Percentiles rank a stretch among this genome's conserved stretches.
Conservation (phyloP, 352 stramenopile genomes). For the Pythium oligandrum region DNA sequence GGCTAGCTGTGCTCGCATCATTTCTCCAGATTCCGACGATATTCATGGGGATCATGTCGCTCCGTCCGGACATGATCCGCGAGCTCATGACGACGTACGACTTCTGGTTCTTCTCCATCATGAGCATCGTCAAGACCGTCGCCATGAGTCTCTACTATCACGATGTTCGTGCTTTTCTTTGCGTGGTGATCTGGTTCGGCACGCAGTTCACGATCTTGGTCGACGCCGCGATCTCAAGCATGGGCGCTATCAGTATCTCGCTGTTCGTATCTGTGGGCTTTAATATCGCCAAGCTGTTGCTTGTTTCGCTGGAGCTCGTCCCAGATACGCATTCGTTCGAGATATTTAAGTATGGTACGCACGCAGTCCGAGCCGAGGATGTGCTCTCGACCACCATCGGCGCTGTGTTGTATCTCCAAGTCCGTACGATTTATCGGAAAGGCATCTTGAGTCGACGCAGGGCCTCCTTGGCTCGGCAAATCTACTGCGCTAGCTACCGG, state of each 20-base stretch:
- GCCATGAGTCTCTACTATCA: constrained; percentile 8
- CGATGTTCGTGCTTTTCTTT: constrained; percentile 7
- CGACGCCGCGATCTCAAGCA: constrained; percentile 6
- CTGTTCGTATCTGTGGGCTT: not conserved
- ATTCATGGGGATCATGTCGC: not conserved
- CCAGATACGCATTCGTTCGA: constrained; percentile 6
- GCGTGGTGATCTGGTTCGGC: constrained; percentile 10
- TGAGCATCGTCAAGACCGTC: constrained; percentile 6
- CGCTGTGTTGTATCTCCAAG: constrained; percentile 8
- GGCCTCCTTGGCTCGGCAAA: not conserved
- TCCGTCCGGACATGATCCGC: constrained; percentile 5
- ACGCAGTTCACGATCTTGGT: constrained; percentile 13
- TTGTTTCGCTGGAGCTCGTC: constrained; percentile 2
- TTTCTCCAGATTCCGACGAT: too few species aligned
- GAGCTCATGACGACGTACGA: constrained; percentile 6
- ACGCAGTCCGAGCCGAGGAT: constrained; percentile 2
- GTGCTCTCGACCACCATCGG: constrained; percentile 14
- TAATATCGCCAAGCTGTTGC: constrained; percentile 1
- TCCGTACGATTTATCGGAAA: constrained; percentile 7
- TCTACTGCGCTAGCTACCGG: constrained; percentile 13
- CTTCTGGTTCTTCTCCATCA: constrained; percentile 16
- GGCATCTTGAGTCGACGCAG: not conserved
- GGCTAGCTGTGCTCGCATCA: too few species aligned
- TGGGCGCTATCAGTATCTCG: too few species aligned
- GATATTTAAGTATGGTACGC: constrained; percentile 8